Percentiles rank a stretch among this genome's conserved stretches.
phyloP scores from a whole-genome alignment of 257 asterid species.

The Oldenlandia corymbosa region DNA sequence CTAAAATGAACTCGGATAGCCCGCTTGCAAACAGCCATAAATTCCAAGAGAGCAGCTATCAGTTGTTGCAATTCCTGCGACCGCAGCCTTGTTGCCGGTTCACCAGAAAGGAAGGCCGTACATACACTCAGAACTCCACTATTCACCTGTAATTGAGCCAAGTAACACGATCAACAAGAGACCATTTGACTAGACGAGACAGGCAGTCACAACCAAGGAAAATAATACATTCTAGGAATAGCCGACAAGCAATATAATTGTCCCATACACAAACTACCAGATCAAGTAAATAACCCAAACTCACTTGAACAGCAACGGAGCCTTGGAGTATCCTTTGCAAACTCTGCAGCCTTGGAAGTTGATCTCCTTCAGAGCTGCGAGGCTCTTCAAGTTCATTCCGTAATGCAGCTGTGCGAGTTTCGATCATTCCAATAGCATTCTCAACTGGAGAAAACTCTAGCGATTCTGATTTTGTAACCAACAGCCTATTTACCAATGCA shows the following conservation, averaged over 20 bases:
- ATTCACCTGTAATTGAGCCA: constrained; percentile 54
- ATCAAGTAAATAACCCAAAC: constrained; percentile 20
- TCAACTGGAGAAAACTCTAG: constrained; percentile 98
- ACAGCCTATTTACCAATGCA: constrained; percentile 79
- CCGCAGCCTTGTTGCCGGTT: constrained; percentile 95
- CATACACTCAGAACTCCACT: constrained; percentile 98
- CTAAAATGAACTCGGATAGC: constrained; percentile 95
- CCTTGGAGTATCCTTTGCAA: constrained; percentile 99
- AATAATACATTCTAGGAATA: neutral
- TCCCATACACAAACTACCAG: neutral
- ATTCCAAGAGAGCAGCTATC: constrained; percentile 92
- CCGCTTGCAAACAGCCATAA: constrained; percentile 99
- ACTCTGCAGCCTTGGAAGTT: constrained; percentile 96
- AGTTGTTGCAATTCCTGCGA: constrained; percentile 97
- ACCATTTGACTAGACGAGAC: too few relatives aligned
- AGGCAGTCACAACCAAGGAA: neutral
- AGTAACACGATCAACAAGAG: neutral
- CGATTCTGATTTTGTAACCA: constrained; percentile 77
- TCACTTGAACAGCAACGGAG: constrained; percentile 96
- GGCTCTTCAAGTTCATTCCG: constrained; percentile 98
- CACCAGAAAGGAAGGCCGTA: constrained; percentile 98
- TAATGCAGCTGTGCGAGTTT: constrained; percentile 90
- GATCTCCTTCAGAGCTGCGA: constrained; percentile 98
- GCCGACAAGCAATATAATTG: neutral
- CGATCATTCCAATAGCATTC: constrained; percentile 99